Base-by-base conservation (phyloP, 129 eudicot genomes). In the Chrysanthemum seticuspe region DNA sequence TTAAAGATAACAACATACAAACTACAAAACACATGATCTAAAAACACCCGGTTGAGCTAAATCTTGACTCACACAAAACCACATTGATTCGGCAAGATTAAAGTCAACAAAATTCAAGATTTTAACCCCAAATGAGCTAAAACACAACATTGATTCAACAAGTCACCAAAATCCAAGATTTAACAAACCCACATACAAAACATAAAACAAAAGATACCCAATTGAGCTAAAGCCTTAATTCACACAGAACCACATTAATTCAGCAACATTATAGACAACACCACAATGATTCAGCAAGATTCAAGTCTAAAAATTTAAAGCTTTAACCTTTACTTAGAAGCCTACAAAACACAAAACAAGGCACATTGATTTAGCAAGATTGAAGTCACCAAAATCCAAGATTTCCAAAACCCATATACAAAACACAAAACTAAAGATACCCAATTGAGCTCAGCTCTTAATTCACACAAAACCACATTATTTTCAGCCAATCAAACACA, bases 131-230 rank as follows among this genome's bases (percentile, higher is more conserved):
- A 52, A 51, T 69, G 27, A 52, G 73, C 15, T 60, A 21, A 60
- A 60, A 60, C 29, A 31, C 29, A 25, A 49, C 45, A 67, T 67
- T 67, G 72, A 67, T 67, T 67, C 72, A 67, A 6, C 72, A 48
- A 67, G 15, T 44, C 47, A 21, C 18, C 4, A 57, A 65, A 62
- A 65, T 67, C 68, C 67, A 76, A 58, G 80, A 71, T 53, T 76
- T 29, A 64, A 72, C 68, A 79, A 66, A 79, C 75, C 83, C 71
- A 75, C 50, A 61, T 25, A 56, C 57, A 54, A 80, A 68, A 80
- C 47, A 40, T 40, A 7, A 60, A 60, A 16, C 51, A 34, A 72
- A 40, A 21, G 44, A 21, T 51, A 66, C 67, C 21, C 61, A 75
- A 7, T 45, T 56, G 15, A 56, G 74, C 67, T n/a, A 25, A 21